These are phyloP conservation scores for Arxiozyma slooffiae DNA, from an alignment of 1,139 yeast species.

Conservation along the genomic window DNA sequence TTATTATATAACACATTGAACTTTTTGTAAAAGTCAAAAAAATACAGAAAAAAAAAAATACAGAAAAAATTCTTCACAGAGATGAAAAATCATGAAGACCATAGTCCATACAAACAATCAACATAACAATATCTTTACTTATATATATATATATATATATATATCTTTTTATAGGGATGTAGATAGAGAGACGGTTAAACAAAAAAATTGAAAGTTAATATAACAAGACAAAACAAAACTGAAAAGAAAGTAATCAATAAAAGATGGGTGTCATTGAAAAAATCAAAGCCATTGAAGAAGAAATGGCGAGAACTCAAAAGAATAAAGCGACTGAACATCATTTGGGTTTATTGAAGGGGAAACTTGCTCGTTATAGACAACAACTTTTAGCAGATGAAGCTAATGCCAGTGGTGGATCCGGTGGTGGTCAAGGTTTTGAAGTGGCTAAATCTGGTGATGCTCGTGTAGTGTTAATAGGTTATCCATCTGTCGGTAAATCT, in stretches of 20 bases:
- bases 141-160: too few relatives aligned
- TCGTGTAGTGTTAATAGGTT: conserved; percentile 87
- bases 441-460: conserved; percentile 96
- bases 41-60: too few relatives aligned
- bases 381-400: conserved; percentile 87
- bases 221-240: neutral
- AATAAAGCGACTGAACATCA: conserved; percentile 98
- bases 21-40: too few relatives aligned
- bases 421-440: conserved; percentile 85
- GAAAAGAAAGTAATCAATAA: neutral
- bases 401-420: conserved; percentile 45
- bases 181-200: neutral
- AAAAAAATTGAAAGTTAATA: neutral
- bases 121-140: too few relatives aligned
- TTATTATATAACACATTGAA: too few relatives aligned
- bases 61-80: too few relatives aligned
- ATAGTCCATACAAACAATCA: too few relatives aligned
- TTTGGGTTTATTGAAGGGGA: conserved; percentile 85
- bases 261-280: conserved; percentile 46
- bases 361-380: conserved; percentile 86
- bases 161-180: neutral
- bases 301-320: conserved; percentile 89
- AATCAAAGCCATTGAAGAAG: conserved; percentile 84
- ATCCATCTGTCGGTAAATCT: conserved; percentile 96
- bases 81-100: too few relatives aligned